These are phyloP conservation scores for Dothistroma septosporum DNA, from an alignment of 2,329 filamentous ascomycete genomes.

Conservation along the genomic window DNA sequence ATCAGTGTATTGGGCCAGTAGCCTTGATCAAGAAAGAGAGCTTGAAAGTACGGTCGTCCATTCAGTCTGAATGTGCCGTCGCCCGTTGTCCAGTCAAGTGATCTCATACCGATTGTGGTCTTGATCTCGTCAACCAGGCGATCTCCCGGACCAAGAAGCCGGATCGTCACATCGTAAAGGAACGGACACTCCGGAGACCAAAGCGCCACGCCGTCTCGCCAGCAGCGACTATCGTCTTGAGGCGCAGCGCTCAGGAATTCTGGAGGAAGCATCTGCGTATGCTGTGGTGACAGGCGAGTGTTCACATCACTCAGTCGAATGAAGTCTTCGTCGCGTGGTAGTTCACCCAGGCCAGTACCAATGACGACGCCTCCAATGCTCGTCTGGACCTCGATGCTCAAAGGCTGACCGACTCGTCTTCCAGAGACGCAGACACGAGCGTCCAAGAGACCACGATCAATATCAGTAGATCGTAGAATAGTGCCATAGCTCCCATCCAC, in stretches of 20 bases:
- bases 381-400: conserved; percentile 52
- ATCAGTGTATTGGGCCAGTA: conserved; percentile 61
- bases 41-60: conserved; percentile 57
- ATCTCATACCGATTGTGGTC: conserved; percentile 60
- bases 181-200: conserved; percentile 58
- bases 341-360: conserved; percentile 40
- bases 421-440: conserved; percentile 50
- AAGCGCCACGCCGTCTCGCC: conserved; percentile 56
- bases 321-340: conserved; percentile 50
- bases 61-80: conserved; percentile 59
- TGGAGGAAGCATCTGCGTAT: conserved; percentile 40
- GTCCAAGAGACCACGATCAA: conserved; percentile 49
- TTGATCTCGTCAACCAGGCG: conserved; percentile 53
- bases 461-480: conserved; percentile 53
- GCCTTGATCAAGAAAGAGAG: conserved; percentile 58
- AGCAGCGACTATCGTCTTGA: conserved; percentile 39
- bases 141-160: conserved; percentile 44
- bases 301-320: conserved; percentile 45
- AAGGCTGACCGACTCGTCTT: conserved; percentile 45
- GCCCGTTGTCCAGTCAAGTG: conserved; percentile 55
- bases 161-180: conserved; percentile 54
- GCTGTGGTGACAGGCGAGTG: conserved; percentile 47
- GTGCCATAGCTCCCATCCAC: conserved; percentile 57
- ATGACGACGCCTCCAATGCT: conserved; percentile 50
- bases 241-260: conserved; percentile 36